phyloP scores from a whole-genome alignment of 441 rosid genomes.

The Gossypium armourianum region DNA sequence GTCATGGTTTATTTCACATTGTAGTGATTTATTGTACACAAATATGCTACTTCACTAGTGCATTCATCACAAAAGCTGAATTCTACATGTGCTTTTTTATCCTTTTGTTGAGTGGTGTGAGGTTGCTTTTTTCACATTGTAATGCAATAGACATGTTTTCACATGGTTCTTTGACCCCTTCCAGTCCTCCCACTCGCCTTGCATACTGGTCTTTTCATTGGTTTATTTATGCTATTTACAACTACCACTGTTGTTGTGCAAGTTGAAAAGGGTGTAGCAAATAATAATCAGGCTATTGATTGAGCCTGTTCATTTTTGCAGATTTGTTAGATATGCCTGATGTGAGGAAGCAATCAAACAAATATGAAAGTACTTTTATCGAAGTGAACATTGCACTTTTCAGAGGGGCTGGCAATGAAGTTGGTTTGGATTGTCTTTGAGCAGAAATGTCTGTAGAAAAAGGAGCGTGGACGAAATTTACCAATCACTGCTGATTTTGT shows the following conservation, averaged over 20 bases:
- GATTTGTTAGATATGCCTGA: neutral
- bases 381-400: neutral
- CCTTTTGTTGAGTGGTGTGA: neutral
- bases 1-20: neutral
- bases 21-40: neutral
- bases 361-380: no score
- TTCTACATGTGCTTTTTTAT: neutral
- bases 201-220: neutral
- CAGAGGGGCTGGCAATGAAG: neutral
- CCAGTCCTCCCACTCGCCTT: neutral
- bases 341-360: neutral
- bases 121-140: neutral
- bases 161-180: conserved; percentile 21
- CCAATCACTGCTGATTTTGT: neutral
- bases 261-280: neutral
- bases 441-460: neutral
- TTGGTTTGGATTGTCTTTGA: neutral
- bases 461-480: neutral
- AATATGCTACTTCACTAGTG: neutral
- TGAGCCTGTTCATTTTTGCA: neutral
- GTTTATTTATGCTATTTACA: neutral
- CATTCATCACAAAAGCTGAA: neutral
- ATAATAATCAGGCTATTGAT: conserved; percentile 6
- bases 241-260: neutral
- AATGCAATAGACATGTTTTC: conserved; percentile 16